A percentile compares a stretch with the other conserved stretches of the same genome.
Conservation (phyloP, 176 grass and related monocot species). For the Oryza brachyantha region DNA sequence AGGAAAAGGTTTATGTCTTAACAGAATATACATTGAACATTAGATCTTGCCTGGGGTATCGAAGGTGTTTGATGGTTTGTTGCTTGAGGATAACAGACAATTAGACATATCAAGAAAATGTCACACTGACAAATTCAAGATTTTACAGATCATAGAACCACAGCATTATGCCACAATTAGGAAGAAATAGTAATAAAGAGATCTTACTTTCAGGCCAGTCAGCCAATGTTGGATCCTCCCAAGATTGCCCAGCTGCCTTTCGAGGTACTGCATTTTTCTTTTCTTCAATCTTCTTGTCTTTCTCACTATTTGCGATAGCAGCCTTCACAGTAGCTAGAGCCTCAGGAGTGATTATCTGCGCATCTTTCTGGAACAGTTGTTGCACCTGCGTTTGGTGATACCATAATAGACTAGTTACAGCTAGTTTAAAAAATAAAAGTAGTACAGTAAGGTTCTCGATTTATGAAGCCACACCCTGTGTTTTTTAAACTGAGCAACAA, state of each 20-base stretch:
- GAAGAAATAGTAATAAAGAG: background rate
- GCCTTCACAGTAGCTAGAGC: conserved; percentile 66
- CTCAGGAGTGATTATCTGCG: conserved; percentile 55
- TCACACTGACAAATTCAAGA: conserved; percentile 13
- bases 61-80: conserved; percentile 15
- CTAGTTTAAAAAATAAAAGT: background rate
- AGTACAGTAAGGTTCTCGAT: background rate
- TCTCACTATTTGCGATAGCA: conserved; percentile 51
- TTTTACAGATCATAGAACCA: background rate
- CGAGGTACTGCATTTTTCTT: conserved; percentile 65
- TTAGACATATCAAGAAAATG: background rate
- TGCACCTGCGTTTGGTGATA: conserved; percentile 32
- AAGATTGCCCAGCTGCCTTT: conserved; percentile 80
- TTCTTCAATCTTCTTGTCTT: conserved; percentile 46
- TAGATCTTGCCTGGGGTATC: conserved; percentile 29
- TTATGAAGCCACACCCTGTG: background rate
- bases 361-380: conserved; percentile 68
- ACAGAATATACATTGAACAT: conserved; percentile 21
- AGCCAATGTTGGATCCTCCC: conserved; percentile 72
- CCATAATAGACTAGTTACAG: background rate
- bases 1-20: conserved; percentile 37
- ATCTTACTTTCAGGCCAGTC: conserved; percentile 87
- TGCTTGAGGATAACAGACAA: conserved; percentile 23
- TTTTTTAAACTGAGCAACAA: background rate
- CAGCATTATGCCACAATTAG: background rate